phyloP scores from a whole-genome alignment of 2,329 filamentous ascomycete genomes.

The Sclerotinia subarctica region DNA sequence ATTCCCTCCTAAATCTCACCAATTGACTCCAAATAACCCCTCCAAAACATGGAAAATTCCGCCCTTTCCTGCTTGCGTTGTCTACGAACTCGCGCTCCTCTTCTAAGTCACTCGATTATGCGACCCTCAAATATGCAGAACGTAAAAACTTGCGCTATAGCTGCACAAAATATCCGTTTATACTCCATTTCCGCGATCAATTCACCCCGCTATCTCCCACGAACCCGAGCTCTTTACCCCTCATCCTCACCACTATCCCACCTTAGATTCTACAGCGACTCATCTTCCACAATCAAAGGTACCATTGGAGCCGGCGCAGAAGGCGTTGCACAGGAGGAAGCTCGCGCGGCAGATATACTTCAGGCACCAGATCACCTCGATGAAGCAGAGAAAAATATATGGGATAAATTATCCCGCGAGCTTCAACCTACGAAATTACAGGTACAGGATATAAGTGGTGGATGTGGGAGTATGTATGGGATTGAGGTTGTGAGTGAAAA shows the following conservation, averaged over 20 bases:
- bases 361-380: constrained; percentile 17
- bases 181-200: not conserved
- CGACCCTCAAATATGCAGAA: not conserved
- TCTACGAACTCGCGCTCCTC: not conserved
- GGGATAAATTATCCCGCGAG: constrained; percentile 34
- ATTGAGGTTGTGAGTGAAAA: constrained; percentile 70
- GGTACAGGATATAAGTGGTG: constrained; percentile 75
- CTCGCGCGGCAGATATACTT: not conserved
- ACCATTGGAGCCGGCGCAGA: not conserved
- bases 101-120: not conserved
- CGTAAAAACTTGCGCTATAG: not conserved
- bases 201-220: not conserved
- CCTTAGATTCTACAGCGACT: constrained; percentile 10
- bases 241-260: constrained; percentile 1
- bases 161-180: not conserved
- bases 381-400: constrained; percentile 18
- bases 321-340: constrained; percentile 4
- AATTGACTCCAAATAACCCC: not conserved
- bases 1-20: not conserved
- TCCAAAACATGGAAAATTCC: constrained; percentile 16
- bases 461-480: constrained; percentile 84
- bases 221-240: not conserved
- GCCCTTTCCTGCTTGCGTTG: constrained; percentile 8
- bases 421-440: constrained; percentile 37
- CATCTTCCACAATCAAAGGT: constrained; percentile 7